These are phyloP conservation scores for Malus orientalis DNA, from an alignment of 306 rosid genomes.

Conservation along the genomic window DNA sequence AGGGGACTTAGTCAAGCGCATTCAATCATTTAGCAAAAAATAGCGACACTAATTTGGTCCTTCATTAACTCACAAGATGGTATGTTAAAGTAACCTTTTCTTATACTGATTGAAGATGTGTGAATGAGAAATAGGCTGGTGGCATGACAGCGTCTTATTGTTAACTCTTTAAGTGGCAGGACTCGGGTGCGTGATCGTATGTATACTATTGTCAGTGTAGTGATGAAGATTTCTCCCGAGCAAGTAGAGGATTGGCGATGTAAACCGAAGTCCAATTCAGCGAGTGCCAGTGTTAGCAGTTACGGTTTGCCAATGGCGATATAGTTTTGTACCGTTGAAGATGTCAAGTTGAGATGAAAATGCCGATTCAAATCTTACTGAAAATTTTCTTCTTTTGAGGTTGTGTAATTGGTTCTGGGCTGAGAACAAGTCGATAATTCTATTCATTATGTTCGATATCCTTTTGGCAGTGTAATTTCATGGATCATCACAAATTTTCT, in stretches of 20 bases:
- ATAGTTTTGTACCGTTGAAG: slow-evolving; percentile 17
- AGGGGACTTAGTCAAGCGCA: slow-evolving; percentile 46
- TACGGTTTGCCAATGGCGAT: slow-evolving; percentile 12
- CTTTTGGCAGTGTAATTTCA: slow-evolving; percentile 25
- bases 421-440: slow-evolving; percentile 47
- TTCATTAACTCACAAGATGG: slow-evolving; percentile 24
- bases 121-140: neutral
- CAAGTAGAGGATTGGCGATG: slow-evolving; percentile 19
- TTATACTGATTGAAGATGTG: neutral
- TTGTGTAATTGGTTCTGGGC: slow-evolving; percentile 32
- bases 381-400: slow-evolving; percentile 40
- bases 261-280: slow-evolving; percentile 28
- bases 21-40: slow-evolving; percentile 50
- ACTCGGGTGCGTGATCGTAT: slow-evolving; percentile 38
- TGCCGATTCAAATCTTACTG: slow-evolving; percentile 27
- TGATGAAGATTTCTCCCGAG: slow-evolving; percentile 20
- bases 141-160: slow-evolving; percentile 11
- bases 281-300: slow-evolving; percentile 21
- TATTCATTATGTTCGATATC: slow-evolving; percentile 56
- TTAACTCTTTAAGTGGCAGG: slow-evolving; percentile 16
- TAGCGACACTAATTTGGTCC: slow-evolving; percentile 27
- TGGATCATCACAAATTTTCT: slow-evolving; percentile 38
- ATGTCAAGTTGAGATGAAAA: slow-evolving; percentile 20
- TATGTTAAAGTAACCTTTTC: slow-evolving; percentile 3
- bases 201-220: slow-evolving; percentile 12